Conservation (phyloP, 371 early-diverging fungal genomes). For the Chytridium lagenaria region DNA sequence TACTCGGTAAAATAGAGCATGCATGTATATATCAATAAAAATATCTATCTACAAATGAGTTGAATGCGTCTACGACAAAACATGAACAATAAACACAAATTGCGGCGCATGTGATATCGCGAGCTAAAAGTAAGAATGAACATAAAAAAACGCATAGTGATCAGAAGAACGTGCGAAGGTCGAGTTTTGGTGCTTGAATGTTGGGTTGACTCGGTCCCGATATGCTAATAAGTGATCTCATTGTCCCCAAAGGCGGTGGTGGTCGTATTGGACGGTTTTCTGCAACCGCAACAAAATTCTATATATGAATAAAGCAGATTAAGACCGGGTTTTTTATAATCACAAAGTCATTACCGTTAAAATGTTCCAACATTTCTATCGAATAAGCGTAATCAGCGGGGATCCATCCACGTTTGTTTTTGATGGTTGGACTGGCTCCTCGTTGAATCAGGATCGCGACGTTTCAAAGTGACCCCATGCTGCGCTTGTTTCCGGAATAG, state of each 20-base stretch:
- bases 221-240: background rate
- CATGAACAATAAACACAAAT: too few relatives aligned
- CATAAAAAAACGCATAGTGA: too few relatives aligned
- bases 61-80: too few relatives aligned
- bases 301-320: background rate
- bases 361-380: constrained; percentile 40
- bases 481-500: too few relatives aligned
- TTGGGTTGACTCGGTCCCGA: too few relatives aligned
- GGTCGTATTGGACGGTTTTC: constrained; percentile 6
- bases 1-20: too few relatives aligned
- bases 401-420: constrained; percentile 48
- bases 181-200: too few relatives aligned
- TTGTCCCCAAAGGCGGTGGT: background rate
- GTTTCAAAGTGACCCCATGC: constrained; percentile 50
- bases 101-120: too few relatives aligned
- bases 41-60: too few relatives aligned
- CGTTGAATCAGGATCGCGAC: constrained; percentile 43
- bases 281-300: background rate
- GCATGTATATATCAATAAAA: too few relatives aligned
- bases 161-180: too few relatives aligned
- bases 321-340: background rate
- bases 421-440: constrained; percentile 37
- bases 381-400: constrained; percentile 50
- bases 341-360: constrained; percentile 38
- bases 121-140: too few relatives aligned